Conservation (phyloP, 768 basidiomycete genomes). For the Trametes gibbosa region DNA sequence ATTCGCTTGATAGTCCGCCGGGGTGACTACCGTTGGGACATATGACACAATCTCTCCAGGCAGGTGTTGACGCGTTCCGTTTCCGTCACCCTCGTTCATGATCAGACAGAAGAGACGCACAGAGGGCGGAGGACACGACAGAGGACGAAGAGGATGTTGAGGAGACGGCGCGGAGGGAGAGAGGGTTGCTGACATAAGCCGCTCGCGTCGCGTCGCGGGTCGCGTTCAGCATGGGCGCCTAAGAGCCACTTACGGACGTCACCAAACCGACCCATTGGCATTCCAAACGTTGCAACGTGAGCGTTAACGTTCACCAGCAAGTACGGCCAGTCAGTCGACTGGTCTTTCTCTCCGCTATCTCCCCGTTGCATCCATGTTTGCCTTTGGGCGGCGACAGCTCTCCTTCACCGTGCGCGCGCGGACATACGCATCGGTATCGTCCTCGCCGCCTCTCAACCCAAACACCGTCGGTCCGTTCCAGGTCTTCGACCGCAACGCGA, state of each 20-base stretch:
- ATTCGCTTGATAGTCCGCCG: constrained; percentile 33
- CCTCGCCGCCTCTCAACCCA: constrained; percentile 40
- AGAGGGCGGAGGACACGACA: not conserved
- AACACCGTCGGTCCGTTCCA: constrained; percentile 63
- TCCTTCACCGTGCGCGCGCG: constrained; percentile 19
- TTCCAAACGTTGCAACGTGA: too few relatives aligned
- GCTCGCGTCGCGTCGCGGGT: constrained; percentile 20
- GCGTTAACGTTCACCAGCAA: too few relatives aligned
- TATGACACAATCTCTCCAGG: not conserved
- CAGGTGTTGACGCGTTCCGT: not conserved
- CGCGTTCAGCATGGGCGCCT: not conserved
- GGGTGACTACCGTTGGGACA: constrained; percentile 12
- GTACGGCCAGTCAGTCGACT: too few relatives aligned
- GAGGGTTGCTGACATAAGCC: constrained; percentile 12
- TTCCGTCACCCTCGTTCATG: constrained; percentile 22
- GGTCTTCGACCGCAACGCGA: constrained; percentile 84
- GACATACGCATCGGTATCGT: constrained; percentile 48
- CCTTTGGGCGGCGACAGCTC: not conserved
- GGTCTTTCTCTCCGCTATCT: not conserved
- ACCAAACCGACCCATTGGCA: not conserved
- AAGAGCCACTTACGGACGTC: not conserved
- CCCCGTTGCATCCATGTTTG: not conserved
- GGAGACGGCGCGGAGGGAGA: not conserved
- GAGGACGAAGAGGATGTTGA: not conserved
- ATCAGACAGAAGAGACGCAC: not conserved